These are phyloP conservation scores for Metschnikowia aberdeeniae DNA, from an alignment of 805 yeast genomes.

Conservation along the genomic window DNA sequence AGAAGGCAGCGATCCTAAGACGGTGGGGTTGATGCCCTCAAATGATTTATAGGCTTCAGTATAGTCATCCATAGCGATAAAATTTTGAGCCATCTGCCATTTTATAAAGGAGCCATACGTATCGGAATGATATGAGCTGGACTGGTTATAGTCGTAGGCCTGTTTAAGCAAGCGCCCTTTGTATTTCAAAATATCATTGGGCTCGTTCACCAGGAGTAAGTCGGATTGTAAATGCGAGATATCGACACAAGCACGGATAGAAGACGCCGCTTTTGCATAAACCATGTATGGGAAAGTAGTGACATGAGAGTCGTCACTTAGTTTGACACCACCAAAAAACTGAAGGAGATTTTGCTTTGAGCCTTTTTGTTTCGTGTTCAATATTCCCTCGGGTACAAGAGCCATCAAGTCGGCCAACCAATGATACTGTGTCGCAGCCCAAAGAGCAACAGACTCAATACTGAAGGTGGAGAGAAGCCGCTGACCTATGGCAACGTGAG, in stretches of 20 bases:
- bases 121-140: not conserved
- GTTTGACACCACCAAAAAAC: slow-evolving; percentile 34
- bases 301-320: slow-evolving; percentile 23
- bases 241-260: slow-evolving; percentile 20
- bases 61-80: slow-evolving; percentile 18
- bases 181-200: slow-evolving; percentile 8
- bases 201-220: not conserved
- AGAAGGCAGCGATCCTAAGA: not conserved
- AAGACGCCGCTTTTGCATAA: slow-evolving; percentile 26
- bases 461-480: not conserved
- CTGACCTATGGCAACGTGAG: slow-evolving; percentile 51
- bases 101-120: slow-evolving; percentile 21
- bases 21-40: not conserved
- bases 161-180: slow-evolving; percentile 4
- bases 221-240: slow-evolving; percentile 2
- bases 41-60: slow-evolving; percentile 3
- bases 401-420: slow-evolving; percentile 60
- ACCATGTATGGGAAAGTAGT: slow-evolving; percentile 29
- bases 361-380: slow-evolving; percentile 13
- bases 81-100: slow-evolving; percentile 51
- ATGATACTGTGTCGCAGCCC: slow-evolving; percentile 63
- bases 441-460: slow-evolving; percentile 20
- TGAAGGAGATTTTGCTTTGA: slow-evolving; percentile 9
- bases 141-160: not conserved
- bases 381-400: slow-evolving; percentile 43